A percentile compares a stretch with the other conserved stretches of the same genome.
Conservation (phyloP, 192 early-diverging fungal genomes). For the Kickxella alabastrina region DNA sequence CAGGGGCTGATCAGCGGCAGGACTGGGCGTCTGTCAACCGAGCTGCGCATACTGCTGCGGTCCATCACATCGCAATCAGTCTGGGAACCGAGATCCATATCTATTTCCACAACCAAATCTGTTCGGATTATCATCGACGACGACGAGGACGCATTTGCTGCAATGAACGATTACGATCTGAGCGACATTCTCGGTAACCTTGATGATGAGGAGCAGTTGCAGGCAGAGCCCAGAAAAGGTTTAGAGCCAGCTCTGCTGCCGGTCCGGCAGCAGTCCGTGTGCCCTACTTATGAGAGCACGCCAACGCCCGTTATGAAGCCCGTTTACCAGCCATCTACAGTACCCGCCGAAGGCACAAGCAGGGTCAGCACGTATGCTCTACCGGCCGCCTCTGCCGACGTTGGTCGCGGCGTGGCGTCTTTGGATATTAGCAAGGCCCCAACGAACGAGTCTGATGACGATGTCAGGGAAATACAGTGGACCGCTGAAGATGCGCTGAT, state of each 20-base stretch:
- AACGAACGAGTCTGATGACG: background rate
- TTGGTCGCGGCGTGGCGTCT: background rate
- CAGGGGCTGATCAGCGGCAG: constrained; percentile 15
- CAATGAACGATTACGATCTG: constrained; percentile 20
- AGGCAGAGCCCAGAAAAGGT: too few species aligned
- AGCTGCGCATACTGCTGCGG: constrained; percentile 14
- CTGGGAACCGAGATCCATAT: constrained; percentile 21
- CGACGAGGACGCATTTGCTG: constrained; percentile 33
- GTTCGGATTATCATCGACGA: constrained; percentile 40
- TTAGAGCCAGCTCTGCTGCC: too few species aligned
- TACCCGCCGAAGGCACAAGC: background rate
- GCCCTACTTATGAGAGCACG: too few species aligned
- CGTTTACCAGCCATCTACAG: background rate
- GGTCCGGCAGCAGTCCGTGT: too few species aligned
- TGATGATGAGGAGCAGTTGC: background rate
- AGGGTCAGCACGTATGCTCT: background rate
- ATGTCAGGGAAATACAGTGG: constrained; percentile 9
- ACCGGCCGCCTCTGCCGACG: background rate
- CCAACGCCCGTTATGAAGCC: too few species aligned
- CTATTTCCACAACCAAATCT: constrained; percentile 19
- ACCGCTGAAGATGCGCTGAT: constrained; percentile 7
- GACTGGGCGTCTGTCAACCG: constrained; percentile 5
- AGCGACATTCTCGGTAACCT: constrained; percentile 4
- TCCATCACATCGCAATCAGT: constrained; percentile 15
- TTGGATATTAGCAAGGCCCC: background rate